A percentile compares a stretch with the other conserved stretches of the same genome.
Evolutionary conservation across 192 early-diverging fungal species (phyloP).

Genomic region (Coemansia sp.): DNA sequence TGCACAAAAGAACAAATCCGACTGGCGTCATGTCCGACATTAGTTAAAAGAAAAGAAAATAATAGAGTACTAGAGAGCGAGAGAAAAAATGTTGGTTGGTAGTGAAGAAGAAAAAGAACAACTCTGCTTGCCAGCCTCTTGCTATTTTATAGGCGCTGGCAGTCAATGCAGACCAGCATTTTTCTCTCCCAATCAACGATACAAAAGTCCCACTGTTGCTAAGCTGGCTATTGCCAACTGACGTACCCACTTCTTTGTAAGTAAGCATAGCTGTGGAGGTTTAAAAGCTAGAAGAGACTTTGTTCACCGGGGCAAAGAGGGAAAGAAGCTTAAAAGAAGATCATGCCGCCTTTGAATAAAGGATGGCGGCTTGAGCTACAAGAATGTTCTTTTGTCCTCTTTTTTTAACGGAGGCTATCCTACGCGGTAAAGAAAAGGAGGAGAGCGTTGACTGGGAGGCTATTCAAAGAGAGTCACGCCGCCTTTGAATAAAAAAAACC

Average conservation of each 20-base stretch:
- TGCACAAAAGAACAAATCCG: background rate
- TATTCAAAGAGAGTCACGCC: background rate
- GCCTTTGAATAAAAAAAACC: background rate
- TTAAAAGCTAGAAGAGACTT: background rate
- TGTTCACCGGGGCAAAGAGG: background rate
- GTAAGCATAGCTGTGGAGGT: background rate
- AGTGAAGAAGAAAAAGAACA: background rate
- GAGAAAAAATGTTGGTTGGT: background rate
- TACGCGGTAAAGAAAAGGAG: background rate
- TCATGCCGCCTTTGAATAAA: background rate
- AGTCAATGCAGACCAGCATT: background rate
- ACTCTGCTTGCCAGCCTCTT: background rate
- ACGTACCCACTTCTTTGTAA: background rate
- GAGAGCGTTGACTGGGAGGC: background rate
- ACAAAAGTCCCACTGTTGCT: background rate
- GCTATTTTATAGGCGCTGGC: background rate
- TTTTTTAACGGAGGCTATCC: background rate
- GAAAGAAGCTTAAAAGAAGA: background rate
- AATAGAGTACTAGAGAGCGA: background rate
- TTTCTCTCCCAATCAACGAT: background rate
- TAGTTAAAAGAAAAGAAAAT: background rate
- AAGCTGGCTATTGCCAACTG: background rate
- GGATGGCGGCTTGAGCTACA: background rate
- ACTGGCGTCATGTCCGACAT: background rate
- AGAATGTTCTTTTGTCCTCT: background rate